phyloP scores from a whole-genome alignment of 2,329 filamentous ascomycete species.

The Lecanosticta acicola region DNA sequence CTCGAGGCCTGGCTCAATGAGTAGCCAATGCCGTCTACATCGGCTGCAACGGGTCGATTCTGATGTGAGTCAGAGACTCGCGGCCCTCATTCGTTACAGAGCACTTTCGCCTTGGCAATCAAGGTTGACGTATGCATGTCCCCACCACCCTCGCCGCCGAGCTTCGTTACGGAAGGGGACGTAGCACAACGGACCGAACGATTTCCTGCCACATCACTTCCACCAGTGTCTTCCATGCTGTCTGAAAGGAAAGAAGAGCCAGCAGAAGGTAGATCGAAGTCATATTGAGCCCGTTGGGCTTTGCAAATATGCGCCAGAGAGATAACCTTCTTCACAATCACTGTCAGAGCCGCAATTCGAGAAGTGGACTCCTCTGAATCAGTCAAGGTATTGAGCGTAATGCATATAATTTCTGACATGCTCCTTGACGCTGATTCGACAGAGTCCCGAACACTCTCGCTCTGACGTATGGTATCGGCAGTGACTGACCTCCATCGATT shows the following conservation, averaged over 20 bases:
- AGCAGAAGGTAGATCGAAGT: constrained; percentile 26
- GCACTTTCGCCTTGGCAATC: constrained; percentile 60
- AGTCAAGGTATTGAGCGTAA: constrained; percentile 23
- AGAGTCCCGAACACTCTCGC: constrained; percentile 28
- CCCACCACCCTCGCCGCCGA: constrained; percentile 59
- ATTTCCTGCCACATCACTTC: constrained; percentile 46
- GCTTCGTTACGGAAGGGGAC: constrained; percentile 60
- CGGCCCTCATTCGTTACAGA: constrained; percentile 39
- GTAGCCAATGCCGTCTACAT: neutral
- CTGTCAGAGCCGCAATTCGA: constrained; percentile 20
- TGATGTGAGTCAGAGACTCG: neutral
- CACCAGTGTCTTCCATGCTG: constrained; percentile 62
- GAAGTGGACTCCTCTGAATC: constrained; percentile 20
- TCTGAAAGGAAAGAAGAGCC: constrained; percentile 47
- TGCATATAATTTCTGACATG: constrained; percentile 26
- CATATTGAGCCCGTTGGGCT: constrained; percentile 29
- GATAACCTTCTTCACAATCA: constrained; percentile 27
- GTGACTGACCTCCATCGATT: constrained; percentile 65
- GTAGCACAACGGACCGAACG: constrained; percentile 57
- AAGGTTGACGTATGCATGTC: constrained; percentile 58
- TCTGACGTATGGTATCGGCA: constrained; percentile 53
- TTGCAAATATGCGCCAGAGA: constrained; percentile 28
- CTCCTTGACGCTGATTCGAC: constrained; percentile 18
- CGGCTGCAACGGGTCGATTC: neutral
- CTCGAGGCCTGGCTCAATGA: neutral